Conservation (phyloP, 768 basidiomycete genomes). For the Serendipita sp. region DNA sequence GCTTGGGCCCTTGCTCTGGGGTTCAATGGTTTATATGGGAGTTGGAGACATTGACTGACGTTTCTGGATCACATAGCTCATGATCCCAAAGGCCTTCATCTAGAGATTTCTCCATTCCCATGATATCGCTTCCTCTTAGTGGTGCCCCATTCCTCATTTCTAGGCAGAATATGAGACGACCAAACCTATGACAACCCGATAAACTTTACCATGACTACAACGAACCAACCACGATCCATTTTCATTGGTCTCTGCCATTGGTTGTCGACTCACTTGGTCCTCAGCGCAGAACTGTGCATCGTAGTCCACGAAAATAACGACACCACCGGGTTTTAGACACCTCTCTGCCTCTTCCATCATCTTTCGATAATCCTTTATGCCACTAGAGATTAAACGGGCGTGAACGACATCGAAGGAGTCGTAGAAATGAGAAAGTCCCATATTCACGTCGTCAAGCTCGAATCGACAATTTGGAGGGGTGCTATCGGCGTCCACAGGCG, state of each 20-base stretch:
- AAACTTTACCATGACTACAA: not conserved
- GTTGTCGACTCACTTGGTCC: not conserved
- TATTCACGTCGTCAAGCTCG: slow-evolving; percentile 7
- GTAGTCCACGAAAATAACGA: not conserved
- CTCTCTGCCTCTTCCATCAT: slow-evolving; percentile 4
- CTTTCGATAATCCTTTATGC: slow-evolving; percentile 2
- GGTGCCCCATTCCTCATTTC: not conserved
- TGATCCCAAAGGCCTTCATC: slow-evolving; percentile 3
- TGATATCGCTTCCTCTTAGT: not conserved
- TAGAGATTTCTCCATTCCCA: not conserved
- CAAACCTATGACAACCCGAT: not conserved
- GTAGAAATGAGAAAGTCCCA: slow-evolving; percentile 6
- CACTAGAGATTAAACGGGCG: slow-evolving; percentile 6
- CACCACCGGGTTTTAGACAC: not conserved
- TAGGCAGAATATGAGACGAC: not conserved
- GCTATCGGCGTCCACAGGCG: not conserved
- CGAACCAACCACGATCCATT: not conserved
- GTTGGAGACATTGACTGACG: not conserved
- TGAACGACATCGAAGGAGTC: slow-evolving; percentile 7
- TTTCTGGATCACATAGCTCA: not conserved
- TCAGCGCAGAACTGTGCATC: not conserved
- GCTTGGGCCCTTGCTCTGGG: not conserved
- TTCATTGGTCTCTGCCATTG: not conserved
- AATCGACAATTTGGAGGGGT: not conserved
- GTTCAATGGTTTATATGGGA: not conserved